phyloP scores from a whole-genome alignment of 1,284 basidiomycete species.

The Agaricales sp. region DNA sequence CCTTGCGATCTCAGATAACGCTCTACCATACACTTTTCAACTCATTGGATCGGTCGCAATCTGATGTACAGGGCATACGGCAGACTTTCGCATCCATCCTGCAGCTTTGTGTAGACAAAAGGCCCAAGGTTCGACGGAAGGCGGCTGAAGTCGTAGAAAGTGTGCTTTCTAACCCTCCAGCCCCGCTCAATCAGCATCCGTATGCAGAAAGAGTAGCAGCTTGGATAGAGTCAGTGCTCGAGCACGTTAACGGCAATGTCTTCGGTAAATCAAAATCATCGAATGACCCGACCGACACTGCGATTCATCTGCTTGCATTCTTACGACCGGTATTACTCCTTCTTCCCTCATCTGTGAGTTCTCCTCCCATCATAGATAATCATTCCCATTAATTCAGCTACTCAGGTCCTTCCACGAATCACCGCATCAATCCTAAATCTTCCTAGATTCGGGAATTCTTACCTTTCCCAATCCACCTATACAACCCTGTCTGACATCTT shows the following conservation, averaged over 20 bases:
- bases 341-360: constrained; percentile 55
- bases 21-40: constrained; percentile 60
- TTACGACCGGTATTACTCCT: constrained; percentile 55
- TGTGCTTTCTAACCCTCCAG: constrained; percentile 64
- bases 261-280: constrained; percentile 53
- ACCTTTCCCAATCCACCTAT: constrained; percentile 78
- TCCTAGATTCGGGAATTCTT: constrained; percentile 75
- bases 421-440: constrained; percentile 65
- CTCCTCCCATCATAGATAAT: constrained; percentile 7
- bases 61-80: constrained; percentile 60
- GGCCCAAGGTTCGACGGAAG: constrained; percentile 90
- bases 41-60: constrained; percentile 59
- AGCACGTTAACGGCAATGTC: constrained; percentile 54
- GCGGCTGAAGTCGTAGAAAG: constrained; percentile 82
- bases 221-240: constrained; percentile 66
- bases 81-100: constrained; percentile 75
- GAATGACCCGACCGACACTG: constrained; percentile 55
- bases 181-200: constrained; percentile 73
- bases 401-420: constrained; percentile 61
- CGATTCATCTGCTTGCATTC: constrained; percentile 76
- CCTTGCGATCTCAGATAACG: constrained; percentile 67
- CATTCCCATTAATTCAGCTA: constrained; percentile 12
- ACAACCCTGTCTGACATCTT: constrained; percentile 73
- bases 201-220: constrained; percentile 75
- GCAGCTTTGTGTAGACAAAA: constrained; percentile 74